phyloP scores from a whole-genome alignment of 148 eudicot species.

The Selenicereus undatus region DNA sequence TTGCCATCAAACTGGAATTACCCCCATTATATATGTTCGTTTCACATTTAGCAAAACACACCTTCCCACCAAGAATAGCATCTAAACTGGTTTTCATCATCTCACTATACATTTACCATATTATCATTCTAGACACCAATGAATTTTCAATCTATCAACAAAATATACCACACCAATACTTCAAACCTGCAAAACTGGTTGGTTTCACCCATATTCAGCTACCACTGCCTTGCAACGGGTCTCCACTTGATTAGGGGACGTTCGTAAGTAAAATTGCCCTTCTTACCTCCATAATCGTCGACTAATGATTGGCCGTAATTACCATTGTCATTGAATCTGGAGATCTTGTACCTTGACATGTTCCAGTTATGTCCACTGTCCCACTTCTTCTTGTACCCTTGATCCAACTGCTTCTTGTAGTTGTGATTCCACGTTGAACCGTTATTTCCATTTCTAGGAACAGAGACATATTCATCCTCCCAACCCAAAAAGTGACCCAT shows the following conservation, averaged over 20 bases:
- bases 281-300: conserved; percentile 9
- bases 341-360: conserved; percentile 44
- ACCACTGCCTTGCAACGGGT: conserved; percentile 24
- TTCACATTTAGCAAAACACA: neutral
- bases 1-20: neutral
- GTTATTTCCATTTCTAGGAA: neutral
- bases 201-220: conserved; percentile 13
- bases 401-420: neutral
- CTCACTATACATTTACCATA: neutral
- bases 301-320: conserved; percentile 3
- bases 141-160: conserved; percentile 9
- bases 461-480: conserved; percentile 11
- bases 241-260: conserved; percentile 22
- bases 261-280: conserved; percentile 13
- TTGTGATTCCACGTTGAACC: conserved; percentile 5
- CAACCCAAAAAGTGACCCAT: conserved; percentile 14
- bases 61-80: neutral
- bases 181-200: conserved; percentile 9
- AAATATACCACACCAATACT: neutral
- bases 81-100: neutral
- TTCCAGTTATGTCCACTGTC: conserved; percentile 21
- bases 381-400: conserved; percentile 14
- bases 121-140: conserved; percentile 9
- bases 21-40: neutral
- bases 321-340: conserved; percentile 25